A percentile compares a stretch with the other conserved stretches of the same genome.
Conservation (phyloP, 352 stramenopile species). For the Phytopythium ostracodes region DNA sequence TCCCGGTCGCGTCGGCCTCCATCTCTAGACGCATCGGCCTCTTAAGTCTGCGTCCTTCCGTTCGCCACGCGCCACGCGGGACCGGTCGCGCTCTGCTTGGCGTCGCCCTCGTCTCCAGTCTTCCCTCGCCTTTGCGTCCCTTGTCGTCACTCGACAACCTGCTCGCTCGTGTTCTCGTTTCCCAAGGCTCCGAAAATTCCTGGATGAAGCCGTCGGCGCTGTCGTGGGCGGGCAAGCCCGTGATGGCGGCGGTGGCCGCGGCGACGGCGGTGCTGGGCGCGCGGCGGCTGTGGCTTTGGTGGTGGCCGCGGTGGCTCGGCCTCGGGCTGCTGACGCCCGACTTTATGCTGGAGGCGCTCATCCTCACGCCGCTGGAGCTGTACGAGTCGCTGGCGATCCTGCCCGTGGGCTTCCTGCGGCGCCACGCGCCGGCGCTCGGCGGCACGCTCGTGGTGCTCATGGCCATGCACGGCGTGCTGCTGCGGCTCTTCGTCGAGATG, state of each 20-base stretch:
- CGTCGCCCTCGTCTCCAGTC: neutral
- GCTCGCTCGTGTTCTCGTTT: neutral
- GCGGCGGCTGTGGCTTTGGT: conserved; percentile 3
- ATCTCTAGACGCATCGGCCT: neutral
- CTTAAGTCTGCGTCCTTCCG: no score
- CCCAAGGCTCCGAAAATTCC: no score
- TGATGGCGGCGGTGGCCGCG: conserved; percentile 6
- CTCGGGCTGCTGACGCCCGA: conserved; percentile 37
- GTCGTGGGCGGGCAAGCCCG: neutral
- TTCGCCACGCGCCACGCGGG: neutral
- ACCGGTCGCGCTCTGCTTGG: neutral
- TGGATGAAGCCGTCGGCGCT: neutral
- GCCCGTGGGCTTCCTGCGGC: conserved; percentile 67
- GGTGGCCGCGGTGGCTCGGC: conserved; percentile 10
- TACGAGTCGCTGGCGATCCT: conserved; percentile 76
- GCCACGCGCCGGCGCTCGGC: conserved; percentile 68
- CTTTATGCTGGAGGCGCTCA: conserved; percentile 41
- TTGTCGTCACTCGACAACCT: neutral
- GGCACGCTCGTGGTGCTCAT: conserved; percentile 76
- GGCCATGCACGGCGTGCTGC: conserved; percentile 66
- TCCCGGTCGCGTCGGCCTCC: neutral
- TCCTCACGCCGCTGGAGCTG: conserved; percentile 65
- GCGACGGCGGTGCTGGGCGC: conserved; percentile 17
- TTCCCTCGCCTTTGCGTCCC: no score
- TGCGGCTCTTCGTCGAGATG: conserved; percentile 62